phyloP scores from a whole-genome alignment of 306 rosid genomes.

The Prosopis cineraria region DNA sequence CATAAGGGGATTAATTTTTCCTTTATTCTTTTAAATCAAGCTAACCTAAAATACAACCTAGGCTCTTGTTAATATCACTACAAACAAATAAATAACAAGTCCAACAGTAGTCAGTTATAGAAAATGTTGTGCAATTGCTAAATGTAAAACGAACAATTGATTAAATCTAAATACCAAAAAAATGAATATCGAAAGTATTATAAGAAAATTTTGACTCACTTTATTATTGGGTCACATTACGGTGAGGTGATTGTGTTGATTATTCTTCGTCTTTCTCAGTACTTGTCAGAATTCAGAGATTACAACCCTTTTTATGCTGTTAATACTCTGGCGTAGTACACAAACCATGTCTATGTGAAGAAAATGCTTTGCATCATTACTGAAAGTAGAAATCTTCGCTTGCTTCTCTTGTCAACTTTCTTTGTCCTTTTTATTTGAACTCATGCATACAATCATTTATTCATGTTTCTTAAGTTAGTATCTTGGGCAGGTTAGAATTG shows the following conservation, averaged over 20 bases:
- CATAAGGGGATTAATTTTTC: too few relatives aligned
- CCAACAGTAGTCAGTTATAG: too few relatives aligned
- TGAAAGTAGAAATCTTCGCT: neutral
- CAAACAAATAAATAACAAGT: too few relatives aligned
- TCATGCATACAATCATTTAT: neutral
- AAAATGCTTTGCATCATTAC: slow-evolving; percentile 28
- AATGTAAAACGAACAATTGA: slow-evolving; percentile 8
- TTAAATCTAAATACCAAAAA: neutral
- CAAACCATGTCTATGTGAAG: slow-evolving; percentile 10
- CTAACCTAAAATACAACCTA: neutral
- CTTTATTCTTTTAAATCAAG: too few relatives aligned
- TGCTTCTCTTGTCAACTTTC: neutral
- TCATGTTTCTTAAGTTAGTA: neutral
- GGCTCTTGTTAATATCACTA: slow-evolving; percentile 21
- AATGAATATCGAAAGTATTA: neutral
- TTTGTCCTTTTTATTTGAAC: neutral
- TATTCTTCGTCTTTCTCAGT: neutral
- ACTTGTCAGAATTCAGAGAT: slow-evolving; percentile 16
- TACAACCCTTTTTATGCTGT: slow-evolving; percentile 14
- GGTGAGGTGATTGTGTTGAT: slow-evolving; percentile 12
- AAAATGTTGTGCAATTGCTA: neutral
- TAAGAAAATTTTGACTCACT: neutral
- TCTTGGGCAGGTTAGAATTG: neutral
- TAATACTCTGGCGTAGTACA: slow-evolving; percentile 27
- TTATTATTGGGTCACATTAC: neutral